Percentiles rank a stretch among this genome's conserved stretches.
phyloP scores from a whole-genome alignment of 1,139 yeast species.

The Cylindricascospora bacillispora region DNA sequence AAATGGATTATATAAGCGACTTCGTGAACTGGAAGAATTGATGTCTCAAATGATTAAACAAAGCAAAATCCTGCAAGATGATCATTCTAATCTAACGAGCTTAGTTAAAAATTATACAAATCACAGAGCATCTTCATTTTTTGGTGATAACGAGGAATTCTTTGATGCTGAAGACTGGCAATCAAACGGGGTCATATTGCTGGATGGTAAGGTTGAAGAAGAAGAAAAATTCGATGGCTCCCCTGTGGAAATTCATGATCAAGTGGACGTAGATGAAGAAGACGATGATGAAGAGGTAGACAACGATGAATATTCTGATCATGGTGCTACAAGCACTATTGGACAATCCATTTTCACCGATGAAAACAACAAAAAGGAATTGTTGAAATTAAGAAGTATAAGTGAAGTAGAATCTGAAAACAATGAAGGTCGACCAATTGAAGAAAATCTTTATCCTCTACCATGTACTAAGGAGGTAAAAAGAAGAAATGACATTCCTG shows the following conservation, averaged over 20 bases:
- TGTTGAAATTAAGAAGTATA: not conserved
- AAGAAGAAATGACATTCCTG: constrained; percentile 51
- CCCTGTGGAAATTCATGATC: constrained; percentile 1
- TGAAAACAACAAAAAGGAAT: constrained; percentile 1
- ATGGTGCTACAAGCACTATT: constrained; percentile 5
- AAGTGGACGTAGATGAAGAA: constrained; percentile 1
- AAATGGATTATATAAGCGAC: constrained; percentile 16
- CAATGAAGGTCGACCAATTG: constrained; percentile 3
- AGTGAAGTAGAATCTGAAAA: constrained; percentile 1
- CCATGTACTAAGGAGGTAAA: constrained; percentile 34
- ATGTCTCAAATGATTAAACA: constrained; percentile 15
- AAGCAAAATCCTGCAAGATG: constrained; percentile 10
- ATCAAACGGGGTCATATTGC: constrained; percentile 20
- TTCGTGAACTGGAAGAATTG: constrained; percentile 15
- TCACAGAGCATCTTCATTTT: constrained; percentile 11
- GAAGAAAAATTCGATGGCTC: not conserved
- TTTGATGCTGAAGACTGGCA: constrained; percentile 25
- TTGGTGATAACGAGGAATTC: constrained; percentile 22
- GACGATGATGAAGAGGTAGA: constrained; percentile 8
- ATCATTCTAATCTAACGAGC: constrained; percentile 9
- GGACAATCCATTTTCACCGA: not conserved
- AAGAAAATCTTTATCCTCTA: constrained; percentile 46
- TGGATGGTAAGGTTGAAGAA: constrained; percentile 21
- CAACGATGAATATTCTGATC: constrained; percentile 3
- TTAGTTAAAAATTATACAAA: constrained; percentile 6